phyloP scores from a whole-genome alignment of 441 rosid species.

The Gossypium aridum region DNA sequence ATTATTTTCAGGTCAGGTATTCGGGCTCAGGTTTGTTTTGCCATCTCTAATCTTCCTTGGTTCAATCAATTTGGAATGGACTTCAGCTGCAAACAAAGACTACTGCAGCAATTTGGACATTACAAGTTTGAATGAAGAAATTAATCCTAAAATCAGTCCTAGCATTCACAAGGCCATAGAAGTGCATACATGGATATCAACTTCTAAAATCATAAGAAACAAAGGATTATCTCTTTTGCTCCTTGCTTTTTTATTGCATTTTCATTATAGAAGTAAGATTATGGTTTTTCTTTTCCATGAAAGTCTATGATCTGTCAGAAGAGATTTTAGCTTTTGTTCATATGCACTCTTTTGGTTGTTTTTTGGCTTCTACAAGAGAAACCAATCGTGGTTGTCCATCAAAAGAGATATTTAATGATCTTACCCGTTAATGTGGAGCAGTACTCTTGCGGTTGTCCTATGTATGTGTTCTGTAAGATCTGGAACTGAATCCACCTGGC shows the following conservation, averaged over 20 bases:
- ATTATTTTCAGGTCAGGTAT: too few species aligned
- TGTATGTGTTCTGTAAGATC: conserved; percentile 76
- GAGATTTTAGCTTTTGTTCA: background rate
- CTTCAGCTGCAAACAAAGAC: background rate
- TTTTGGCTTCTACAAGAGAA: background rate
- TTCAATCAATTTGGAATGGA: background rate
- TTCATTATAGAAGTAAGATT: background rate
- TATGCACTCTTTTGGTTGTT: background rate
- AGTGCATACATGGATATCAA: background rate
- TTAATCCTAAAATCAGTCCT: background rate
- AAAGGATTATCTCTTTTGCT: background rate
- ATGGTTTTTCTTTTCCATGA: background rate
- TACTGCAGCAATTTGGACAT: background rate
- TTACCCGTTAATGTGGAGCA: conserved; percentile 93
- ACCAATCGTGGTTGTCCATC: too few species aligned
- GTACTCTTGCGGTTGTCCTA: conserved; percentile 76
- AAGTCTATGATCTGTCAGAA: background rate
- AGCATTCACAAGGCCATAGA: background rate
- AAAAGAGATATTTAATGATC: conserved; percentile 10
- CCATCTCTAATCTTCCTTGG: background rate
- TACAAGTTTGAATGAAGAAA: background rate
- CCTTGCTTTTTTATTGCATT: background rate
- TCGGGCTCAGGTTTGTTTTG: too few species aligned
- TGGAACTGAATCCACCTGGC: conserved; percentile 87
- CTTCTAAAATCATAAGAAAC: background rate